phyloP scores from a whole-genome alignment of 345 rosid species.

The Murraya paniculata region DNA sequence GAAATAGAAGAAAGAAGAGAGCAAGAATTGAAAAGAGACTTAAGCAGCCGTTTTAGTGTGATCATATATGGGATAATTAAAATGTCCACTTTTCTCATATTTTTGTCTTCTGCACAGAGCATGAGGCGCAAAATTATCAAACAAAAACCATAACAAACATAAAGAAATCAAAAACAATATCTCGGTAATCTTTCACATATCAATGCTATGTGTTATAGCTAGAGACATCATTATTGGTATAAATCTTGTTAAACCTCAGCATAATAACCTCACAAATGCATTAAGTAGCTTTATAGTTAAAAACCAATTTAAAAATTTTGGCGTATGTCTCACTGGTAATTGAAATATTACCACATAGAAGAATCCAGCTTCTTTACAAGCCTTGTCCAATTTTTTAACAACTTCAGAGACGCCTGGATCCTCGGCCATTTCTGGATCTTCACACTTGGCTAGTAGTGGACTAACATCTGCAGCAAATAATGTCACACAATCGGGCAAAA shows the following conservation, averaged over 20 bases:
- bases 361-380: slow-evolving; percentile 85
- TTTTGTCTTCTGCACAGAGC: neutral
- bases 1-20: neutral
- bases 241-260: neutral
- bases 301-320: neutral
- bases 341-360: slow-evolving; percentile 69
- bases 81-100: neutral
- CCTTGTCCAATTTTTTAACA: slow-evolving; percentile 61
- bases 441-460: slow-evolving; percentile 53
- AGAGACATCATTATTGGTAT: neutral
- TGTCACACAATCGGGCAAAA: neutral
- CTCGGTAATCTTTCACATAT: neutral
- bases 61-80: neutral
- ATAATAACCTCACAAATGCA: neutral
- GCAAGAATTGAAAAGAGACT: neutral
- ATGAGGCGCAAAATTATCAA: neutral
- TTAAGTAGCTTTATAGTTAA: neutral
- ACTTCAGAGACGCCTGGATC: slow-evolving; percentile 56
- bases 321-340: neutral
- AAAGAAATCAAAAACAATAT: neutral
- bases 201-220: neutral
- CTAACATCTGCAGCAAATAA: slow-evolving; percentile 47
- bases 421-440: slow-evolving; percentile 56
- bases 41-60: neutral
- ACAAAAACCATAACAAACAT: neutral